Conservation (phyloP, 768 basidiomycete species). For the Tylopilus vinaceipallidus region DNA sequence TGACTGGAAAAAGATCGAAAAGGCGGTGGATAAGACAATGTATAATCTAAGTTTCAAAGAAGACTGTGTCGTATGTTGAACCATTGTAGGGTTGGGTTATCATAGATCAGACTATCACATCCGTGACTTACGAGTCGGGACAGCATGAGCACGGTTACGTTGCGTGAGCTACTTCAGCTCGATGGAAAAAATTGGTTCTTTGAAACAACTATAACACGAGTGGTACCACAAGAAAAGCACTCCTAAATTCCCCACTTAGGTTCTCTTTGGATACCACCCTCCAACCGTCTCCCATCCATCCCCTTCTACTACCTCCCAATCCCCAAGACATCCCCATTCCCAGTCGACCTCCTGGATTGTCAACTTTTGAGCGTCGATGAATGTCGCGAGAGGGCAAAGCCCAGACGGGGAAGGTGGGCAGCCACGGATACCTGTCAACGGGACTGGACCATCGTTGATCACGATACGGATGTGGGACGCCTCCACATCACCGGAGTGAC, state of each 20-base stretch:
- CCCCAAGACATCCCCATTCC: constrained; percentile 69
- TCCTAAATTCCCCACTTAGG: neutral
- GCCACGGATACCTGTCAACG: constrained; percentile 72
- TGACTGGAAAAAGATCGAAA: constrained; percentile 99
- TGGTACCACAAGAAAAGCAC: neutral
- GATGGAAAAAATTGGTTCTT: neutral
- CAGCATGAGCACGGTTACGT: neutral
- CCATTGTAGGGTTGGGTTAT: too few species aligned
- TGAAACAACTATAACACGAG: neutral
- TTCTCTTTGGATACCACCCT: constrained; percentile 22
- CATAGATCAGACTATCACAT: neutral
- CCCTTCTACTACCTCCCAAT: constrained; percentile 72
- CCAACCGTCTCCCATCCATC: constrained; percentile 60
- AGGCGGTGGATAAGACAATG: constrained; percentile 93
- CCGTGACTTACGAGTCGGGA: too few species aligned
- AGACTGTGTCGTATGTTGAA: constrained; percentile 63
- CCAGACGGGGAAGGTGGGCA: constrained; percentile 63
- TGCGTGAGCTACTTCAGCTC: neutral
- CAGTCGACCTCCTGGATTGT: constrained; percentile 69
- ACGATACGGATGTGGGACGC: constrained; percentile 72
- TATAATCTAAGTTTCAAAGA: constrained; percentile 92
- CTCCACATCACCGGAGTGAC: constrained; percentile 26
- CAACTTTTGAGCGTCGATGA: constrained; percentile 67
- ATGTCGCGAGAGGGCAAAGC: constrained; percentile 71
- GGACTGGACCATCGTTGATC: constrained; percentile 85